Conservation (phyloP, 1,284 basidiomycete species). For the Apiotrichum akiyoshidainum region DNA sequence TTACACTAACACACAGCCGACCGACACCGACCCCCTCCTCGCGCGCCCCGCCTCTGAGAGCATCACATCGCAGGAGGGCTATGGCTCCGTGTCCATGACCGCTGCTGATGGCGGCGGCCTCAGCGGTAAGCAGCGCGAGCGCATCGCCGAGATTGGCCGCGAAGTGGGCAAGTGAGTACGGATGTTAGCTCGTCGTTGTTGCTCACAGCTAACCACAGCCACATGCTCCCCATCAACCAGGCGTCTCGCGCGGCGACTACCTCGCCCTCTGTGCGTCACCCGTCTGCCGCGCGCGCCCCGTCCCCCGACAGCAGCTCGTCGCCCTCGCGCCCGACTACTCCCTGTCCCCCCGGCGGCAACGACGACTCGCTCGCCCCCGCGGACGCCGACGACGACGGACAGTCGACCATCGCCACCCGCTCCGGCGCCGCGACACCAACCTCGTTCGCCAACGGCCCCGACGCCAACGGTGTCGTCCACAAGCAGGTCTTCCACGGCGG, state of each 20-base stretch:
- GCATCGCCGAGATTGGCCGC: conserved; percentile 21
- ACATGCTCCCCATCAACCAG: conserved; percentile 24
- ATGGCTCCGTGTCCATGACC: conserved; percentile 15
- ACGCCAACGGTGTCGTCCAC: conserved; percentile 15
- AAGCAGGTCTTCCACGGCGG: conserved; percentile 17
- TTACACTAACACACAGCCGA: background rate
- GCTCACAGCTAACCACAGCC: conserved; percentile 10
- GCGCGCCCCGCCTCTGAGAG: conserved; percentile 10
- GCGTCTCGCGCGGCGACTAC: conserved; percentile 12
- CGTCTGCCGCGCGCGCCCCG: conserved; percentile 6
- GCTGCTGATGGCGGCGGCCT: conserved; percentile 9
- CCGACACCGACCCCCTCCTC: conserved; percentile 18
- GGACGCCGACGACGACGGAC: conserved; percentile 3
- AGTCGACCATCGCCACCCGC: conserved; percentile 1
- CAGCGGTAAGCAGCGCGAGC: conserved; percentile 12
- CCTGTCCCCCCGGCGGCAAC: conserved; percentile 1
- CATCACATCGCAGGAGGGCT: conserved; percentile 18
- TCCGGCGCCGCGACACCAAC: conserved; percentile 6
- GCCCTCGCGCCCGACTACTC: conserved; percentile 14
- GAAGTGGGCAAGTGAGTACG: conserved; percentile 22
- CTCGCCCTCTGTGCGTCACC: conserved; percentile 1
- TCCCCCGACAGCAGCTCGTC: conserved; percentile 9
- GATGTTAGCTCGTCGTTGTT: background rate
- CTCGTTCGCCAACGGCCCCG: background rate
- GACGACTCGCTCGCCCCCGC: background rate